Base-by-base conservation (phyloP, 2,329 filamentous ascomycete species). In the Exophiala sp. region DNA sequence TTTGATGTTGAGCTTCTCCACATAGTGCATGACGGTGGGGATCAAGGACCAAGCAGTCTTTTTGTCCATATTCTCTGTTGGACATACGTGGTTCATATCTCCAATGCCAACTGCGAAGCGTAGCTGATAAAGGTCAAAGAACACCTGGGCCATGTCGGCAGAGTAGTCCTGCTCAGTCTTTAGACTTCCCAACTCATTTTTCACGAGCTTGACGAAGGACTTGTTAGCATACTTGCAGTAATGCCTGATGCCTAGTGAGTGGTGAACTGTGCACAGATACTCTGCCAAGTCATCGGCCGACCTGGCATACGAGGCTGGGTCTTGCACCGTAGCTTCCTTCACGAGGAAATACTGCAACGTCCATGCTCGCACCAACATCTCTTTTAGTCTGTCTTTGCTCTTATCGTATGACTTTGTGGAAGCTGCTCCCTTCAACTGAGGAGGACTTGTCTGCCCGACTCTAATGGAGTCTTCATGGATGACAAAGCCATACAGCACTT, bases 321-420 rank as follows among this genome's bases (percentile, higher is more conserved):
- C 83, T 61, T 91, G 88, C 5, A 75, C 72, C 24, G 91, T 84
- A 3, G 83, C 88, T 58, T 91, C 86, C 65, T 87, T 88, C 40
- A 96, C 70, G 47, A 96, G 73, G 0, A 83, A 81, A 66, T 96
- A 99, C 59, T 92, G 85, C 36, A 97, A 73, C 35, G 88, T 90
- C 92, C 94, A 97, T 9, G 86, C 83, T 33, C 90, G 85, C 2
- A 96, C 82, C 65, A 96, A 87, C 78, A 95, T 87, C 62, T 97
- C 91, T 38, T 90, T 85, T 40, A 97, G 75, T 65, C 86, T 90
- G 51, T 81, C 84, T 52, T 85, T 79, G 61, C 87, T 74, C 36
- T 71, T 68, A 49, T 75, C 67, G 24, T 75, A 60, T 34, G 71
- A 63, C 66, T 75, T 70, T 10, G 68, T 65, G 7, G 74, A 65